Evolutionary conservation across 2,329 filamentous ascomycete genomes (phyloP).

Genomic region (Verticillium klebahnii): DNA sequence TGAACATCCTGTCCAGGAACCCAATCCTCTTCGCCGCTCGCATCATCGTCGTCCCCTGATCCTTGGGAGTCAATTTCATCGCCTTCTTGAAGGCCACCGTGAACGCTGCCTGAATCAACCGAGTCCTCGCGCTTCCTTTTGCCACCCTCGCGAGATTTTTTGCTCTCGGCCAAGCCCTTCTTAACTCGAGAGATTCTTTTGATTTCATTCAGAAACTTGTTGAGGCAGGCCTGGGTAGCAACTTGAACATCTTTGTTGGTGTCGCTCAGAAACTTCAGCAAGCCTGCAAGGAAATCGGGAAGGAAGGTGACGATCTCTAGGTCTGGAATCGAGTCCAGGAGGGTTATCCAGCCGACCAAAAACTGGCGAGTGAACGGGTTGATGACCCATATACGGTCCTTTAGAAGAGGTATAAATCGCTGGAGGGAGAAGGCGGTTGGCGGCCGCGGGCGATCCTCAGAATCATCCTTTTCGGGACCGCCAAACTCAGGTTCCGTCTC

Average conservation of each 20-base stretch:
- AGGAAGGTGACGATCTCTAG: constrained; percentile 90
- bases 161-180: constrained; percentile 84
- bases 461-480: constrained; percentile 36
- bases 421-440: constrained; percentile 89
- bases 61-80: constrained; percentile 56
- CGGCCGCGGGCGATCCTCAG: constrained; percentile 35
- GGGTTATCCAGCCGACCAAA: constrained; percentile 89
- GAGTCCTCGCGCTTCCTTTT: constrained; percentile 67
- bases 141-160: constrained; percentile 62
- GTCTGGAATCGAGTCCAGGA: constrained; percentile 94
- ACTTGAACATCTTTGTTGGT: constrained; percentile 92
- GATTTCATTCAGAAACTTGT: constrained; percentile 89
- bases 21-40: constrained; percentile 83
- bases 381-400: constrained; percentile 89
- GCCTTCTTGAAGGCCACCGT: constrained; percentile 54
- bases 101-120: constrained; percentile 60
- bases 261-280: constrained; percentile 90
- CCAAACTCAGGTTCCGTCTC: constrained; percentile 48
- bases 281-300: constrained; percentile 82
- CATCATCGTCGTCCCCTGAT: constrained; percentile 47
- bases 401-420: constrained; percentile 86
- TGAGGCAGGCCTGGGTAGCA: constrained; percentile 80
- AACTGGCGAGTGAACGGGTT: constrained; percentile 95
- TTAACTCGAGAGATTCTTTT: constrained; percentile 91
- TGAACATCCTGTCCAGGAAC: constrained; percentile 95